Evolutionary conservation across 2,329 filamentous ascomycete genomes (phyloP), one percentile per base, ranked within the genome.

Genomic region (Colletotrichum tamarilloi): DNA sequence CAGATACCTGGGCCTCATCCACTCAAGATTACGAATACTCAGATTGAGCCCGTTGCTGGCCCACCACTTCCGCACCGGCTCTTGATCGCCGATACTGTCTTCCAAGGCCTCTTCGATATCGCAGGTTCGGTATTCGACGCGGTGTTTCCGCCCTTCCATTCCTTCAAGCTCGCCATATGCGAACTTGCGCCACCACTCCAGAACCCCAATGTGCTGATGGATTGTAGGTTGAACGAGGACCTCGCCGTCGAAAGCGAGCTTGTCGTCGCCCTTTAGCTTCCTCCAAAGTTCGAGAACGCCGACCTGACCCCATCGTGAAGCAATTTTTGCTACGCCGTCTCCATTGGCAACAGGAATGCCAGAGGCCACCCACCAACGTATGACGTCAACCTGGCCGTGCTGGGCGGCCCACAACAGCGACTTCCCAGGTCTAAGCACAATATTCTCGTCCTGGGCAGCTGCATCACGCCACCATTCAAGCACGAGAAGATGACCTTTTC

Each of bases 81-180:
- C 90, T 75, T 95, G 93, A 67, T 93, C 92, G 9, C 89, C 90
- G 62, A 96, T 90, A 26, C 94, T 94, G 80, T 98, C 95, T 81
- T 98, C 95, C 52, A 98, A 87, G 0, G 95, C 95, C 83, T 98
- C 96, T 81, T 98, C 95, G 74, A 98, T 97, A 81, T 97, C 95
- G 81, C 95, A 98, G 1, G 95, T 97, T 81, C 96, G 95, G 83
- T 98, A 98, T 82, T 97, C 95, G 30, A 98, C 95, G 65, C 90
- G 89, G 77, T 95, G 87, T 75, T 85, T 85, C 38, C 86, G 83
- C 19, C 88, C 88, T 53, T 86, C 83, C 88, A 87, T 90, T 53
- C 85, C 87, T 1, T 85, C 85, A 38, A 89, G 83, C 77, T 88
- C 85, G 62, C 89, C 87, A 66, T 88, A 84, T 8, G 89, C 89